Evolutionary conservation across 345 rosid genomes (phyloP), one percentile per base, ranked within the genome.

Genomic region (Syzygium aqueum): DNA sequence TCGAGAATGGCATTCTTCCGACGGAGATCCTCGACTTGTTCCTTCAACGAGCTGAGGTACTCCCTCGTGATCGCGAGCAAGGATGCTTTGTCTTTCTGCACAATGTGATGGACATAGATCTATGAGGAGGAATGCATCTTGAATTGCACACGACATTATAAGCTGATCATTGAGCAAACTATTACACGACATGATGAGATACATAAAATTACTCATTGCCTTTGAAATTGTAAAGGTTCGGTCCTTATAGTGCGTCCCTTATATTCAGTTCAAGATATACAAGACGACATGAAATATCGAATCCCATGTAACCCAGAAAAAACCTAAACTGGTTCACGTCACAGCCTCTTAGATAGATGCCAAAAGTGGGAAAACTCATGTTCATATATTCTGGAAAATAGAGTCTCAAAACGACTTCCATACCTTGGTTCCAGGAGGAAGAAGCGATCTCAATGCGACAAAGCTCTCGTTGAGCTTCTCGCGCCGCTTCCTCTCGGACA

Each of bases 391-490:
- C 49, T 53, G 30, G 9, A 5, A 51, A 19, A 54, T 25, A 30
- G 0, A 11, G 11, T 57, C 49, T 85, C 23, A 1, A n/a, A 50
- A 19, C 16, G 27, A 5, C 37, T 19, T 40, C 33, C 28, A 40
- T 90, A 94, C 98, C 97, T 97, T 97, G 57, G 99, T 87, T 84
- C 94, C 96, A 0, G 94, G 94, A 65, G 99, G 98, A 88, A 97
- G 98, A 30, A 97, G 92, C 46, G 95, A 91, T 85, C 94, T 91
- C 59, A 97, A 89, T 30, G 96, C 95, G 73, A 87, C 90, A 67
- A 97, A 96, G 89, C 95, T 95, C 67, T 97, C 97, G 59, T 97
- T 97, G 88, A 96, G 94, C 89, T 97, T 97, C 88, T 97, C 99
- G 1, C 99, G 94, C 86, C 99, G 91, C 90, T 90, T 95, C 65